Base-by-base conservation (phyloP, 441 rosid genomes). In the Erysimum cheiri region DNA sequence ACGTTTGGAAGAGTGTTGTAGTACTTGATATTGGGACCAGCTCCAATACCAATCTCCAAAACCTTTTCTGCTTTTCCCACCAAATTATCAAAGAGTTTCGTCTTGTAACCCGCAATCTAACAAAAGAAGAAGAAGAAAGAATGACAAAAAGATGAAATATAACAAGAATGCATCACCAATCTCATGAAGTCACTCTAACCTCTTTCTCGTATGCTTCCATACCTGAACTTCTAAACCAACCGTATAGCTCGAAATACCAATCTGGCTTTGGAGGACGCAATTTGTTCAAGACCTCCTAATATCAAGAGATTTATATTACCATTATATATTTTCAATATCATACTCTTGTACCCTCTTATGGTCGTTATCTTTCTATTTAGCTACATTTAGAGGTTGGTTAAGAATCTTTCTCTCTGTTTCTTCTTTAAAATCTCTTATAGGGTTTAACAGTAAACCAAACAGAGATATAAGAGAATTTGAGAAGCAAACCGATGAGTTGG, bases 1-100 rank as follows among this genome's bases (percentile, higher is more conserved):
- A 89, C 37, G 46, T 82, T 84, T 60, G 76, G 66, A 56, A 66
- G 74, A 58, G 26, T 22, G 4, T 87, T 84, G 80, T 88, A 88
- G 71, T 89, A 94, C 50, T 76, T 83, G 80, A 93, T 86, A 70
- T 93, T 89, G 5, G 98, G 95, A 60, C 93, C 96, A 6, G 96
- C 84, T 10, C 98, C 98, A 65, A 93, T 84, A 0, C 48, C 48
- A 44, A 44, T 44, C 86, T 93, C 97, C 81, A 93, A 69, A 37
- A 91, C 82, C 59, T 77, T 82, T 80, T 84, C 74, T 15, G 85
- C 92, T 60, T 83, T 82, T 26, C 93, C 93, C 37, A 77, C 82
- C 83, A 22, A 22, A 22, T 76, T 74, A 44, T 41, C 48, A 74
- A 93, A 91, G 32, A 91, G 81, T 64, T 76, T 71, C 53, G 78